phyloP scores from a whole-genome alignment of 306 rosid genomes.

The Psophocarpus tetragonolobus region DNA sequence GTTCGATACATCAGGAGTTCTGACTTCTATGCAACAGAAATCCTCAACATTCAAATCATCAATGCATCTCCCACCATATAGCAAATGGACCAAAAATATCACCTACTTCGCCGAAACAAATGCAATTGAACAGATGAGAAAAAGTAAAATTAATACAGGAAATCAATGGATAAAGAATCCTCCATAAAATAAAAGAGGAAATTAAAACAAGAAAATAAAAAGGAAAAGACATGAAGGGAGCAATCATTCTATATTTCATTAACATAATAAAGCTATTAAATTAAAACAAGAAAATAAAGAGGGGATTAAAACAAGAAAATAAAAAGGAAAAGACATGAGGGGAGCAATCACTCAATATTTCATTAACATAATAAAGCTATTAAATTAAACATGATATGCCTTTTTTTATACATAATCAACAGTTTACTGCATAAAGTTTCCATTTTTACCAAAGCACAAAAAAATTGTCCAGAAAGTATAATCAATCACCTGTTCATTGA shows the following conservation, averaged over 20 bases:
- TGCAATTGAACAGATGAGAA: background rate
- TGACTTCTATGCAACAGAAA: background rate
- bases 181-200: background rate
- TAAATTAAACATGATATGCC: background rate
- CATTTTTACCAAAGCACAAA: background rate
- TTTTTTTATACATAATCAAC: background rate
- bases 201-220: background rate
- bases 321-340: background rate
- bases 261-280: too few species aligned
- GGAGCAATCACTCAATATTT: background rate
- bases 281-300: too few species aligned
- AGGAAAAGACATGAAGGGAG: background rate
- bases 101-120: background rate
- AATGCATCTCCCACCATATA: background rate
- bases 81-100: background rate
- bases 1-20: background rate
- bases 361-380: background rate
- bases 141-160: background rate
- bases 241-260: too few species aligned
- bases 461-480: background rate
- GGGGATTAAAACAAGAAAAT: background rate
- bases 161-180: background rate
- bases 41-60: background rate
- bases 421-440: background rate
- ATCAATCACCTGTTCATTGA: constrained; percentile 82